Percentiles rank a stretch among this genome's conserved stretches.
Evolutionary conservation across 495 filamentous ascomycete species (phyloP).

Genomic region (Hypoxylon subgilvum): DNA sequence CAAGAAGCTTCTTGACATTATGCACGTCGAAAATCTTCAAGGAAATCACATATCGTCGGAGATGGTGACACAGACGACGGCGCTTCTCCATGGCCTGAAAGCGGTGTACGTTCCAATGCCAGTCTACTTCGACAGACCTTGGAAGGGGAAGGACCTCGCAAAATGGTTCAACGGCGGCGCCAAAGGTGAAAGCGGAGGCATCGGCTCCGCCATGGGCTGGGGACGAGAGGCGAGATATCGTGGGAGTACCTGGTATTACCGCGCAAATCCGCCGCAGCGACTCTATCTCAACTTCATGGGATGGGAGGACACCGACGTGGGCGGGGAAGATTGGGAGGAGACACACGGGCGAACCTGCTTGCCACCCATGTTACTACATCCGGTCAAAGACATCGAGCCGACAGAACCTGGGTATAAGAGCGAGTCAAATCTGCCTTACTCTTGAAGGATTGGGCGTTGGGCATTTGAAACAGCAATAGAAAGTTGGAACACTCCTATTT

Average conservation of each 20-base stretch:
- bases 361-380: constrained; percentile 62
- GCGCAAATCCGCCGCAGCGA: constrained; percentile 56
- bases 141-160: constrained; percentile 60
- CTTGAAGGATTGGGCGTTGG: constrained; percentile 14
- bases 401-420: constrained; percentile 50
- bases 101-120: constrained; percentile 72
- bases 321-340: constrained; percentile 60
- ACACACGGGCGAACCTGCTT: constrained; percentile 59
- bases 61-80: constrained; percentile 69
- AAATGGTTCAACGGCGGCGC: constrained; percentile 67
- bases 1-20: constrained; percentile 65
- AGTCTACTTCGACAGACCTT: constrained; percentile 69
- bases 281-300: constrained; percentile 70
- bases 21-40: constrained; percentile 65
- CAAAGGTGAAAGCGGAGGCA: constrained; percentile 53
- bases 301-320: constrained; percentile 57
- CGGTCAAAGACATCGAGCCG: constrained; percentile 57
- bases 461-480: neutral
- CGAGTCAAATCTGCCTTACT: constrained; percentile 41
- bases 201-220: constrained; percentile 57
- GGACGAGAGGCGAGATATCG: constrained; percentile 61
- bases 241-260: constrained; percentile 66
- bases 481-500: neutral
- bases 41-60: constrained; percentile 71
- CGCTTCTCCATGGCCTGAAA: constrained; percentile 75